Evolutionary conservation across 768 basidiomycete genomes (phyloP).

Genomic region (Mycena sanguinolenta): DNA sequence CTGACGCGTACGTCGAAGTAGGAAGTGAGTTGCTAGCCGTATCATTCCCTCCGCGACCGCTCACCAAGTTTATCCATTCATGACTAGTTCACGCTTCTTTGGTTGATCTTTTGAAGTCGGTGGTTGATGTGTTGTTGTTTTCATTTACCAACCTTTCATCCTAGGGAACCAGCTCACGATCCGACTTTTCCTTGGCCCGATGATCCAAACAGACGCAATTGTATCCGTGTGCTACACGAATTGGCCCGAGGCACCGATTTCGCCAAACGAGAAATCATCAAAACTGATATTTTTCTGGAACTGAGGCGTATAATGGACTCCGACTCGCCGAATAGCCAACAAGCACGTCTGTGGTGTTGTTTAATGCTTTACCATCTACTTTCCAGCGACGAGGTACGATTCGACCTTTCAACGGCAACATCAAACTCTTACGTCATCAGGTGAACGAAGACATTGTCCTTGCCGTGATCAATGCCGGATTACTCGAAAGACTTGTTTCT

Average conservation of each 20-base stretch:
- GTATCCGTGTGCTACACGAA: conserved; percentile 8
- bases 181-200: conserved; percentile 4
- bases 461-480: conserved; percentile 4
- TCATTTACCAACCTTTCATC: neutral
- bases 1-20: conserved; percentile 3
- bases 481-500: conserved; percentile 5
- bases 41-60: neutral
- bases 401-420: neutral
- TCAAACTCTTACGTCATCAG: neutral
- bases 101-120: conserved; percentile 9
- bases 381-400: conserved; percentile 1
- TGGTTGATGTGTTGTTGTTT: too few relatives aligned
- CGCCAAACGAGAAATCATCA: conserved; percentile 15
- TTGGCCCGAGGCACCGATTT: conserved; percentile 14
- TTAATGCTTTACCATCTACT: conserved; percentile 4
- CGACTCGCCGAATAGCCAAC: neutral
- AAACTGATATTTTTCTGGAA: conserved; percentile 2
- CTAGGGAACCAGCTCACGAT: conserved; percentile 7
- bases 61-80: neutral
- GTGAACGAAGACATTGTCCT: conserved; percentile 13
- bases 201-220: neutral
- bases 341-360: conserved; percentile 4
- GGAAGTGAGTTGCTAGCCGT: neutral
- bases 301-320: conserved; percentile 15
- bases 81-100: conserved; percentile 4